phyloP scores from a whole-genome alignment of 192 early-diverging fungal species.

The Coemansia sp. region DNA sequence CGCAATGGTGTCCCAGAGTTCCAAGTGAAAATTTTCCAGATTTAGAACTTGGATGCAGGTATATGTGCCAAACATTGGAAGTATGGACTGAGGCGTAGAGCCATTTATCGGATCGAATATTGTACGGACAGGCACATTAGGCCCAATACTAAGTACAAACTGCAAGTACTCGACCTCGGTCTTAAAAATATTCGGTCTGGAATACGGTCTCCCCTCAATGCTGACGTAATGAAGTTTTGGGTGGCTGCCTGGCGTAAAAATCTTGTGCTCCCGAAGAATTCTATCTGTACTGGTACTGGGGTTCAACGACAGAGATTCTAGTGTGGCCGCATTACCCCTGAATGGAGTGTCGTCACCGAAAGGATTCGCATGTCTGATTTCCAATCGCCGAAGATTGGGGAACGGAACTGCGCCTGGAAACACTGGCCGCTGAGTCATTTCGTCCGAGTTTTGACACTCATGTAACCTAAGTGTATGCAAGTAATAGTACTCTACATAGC shows the following conservation, averaged over 20 bases:
- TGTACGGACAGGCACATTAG: neutral
- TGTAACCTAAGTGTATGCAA: neutral
- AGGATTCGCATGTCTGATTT: neutral
- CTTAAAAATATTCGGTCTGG: neutral
- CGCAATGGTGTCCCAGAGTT: too few species aligned
- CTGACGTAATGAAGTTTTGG: neutral
- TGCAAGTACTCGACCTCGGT: neutral
- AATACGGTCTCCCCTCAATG: neutral
- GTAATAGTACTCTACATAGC: neutral
- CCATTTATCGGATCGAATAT: too few species aligned
- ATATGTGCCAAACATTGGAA: too few species aligned
- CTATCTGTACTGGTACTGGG: neutral
- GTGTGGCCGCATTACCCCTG: neutral
- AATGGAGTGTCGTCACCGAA: neutral
- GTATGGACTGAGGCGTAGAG: too few species aligned
- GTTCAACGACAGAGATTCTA: neutral
- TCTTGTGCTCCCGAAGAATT: neutral
- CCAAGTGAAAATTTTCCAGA: too few species aligned
- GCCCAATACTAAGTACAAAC: neutral
- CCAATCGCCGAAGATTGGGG: neutral
- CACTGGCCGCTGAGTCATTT: neutral
- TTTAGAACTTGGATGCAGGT: too few species aligned
- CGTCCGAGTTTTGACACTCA: too few species aligned
- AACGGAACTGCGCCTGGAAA: neutral
- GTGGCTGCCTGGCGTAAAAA: neutral